Evolutionary conservation across 305 asterid species (phyloP).

Genomic region (Fraxinus latifolia): DNA sequence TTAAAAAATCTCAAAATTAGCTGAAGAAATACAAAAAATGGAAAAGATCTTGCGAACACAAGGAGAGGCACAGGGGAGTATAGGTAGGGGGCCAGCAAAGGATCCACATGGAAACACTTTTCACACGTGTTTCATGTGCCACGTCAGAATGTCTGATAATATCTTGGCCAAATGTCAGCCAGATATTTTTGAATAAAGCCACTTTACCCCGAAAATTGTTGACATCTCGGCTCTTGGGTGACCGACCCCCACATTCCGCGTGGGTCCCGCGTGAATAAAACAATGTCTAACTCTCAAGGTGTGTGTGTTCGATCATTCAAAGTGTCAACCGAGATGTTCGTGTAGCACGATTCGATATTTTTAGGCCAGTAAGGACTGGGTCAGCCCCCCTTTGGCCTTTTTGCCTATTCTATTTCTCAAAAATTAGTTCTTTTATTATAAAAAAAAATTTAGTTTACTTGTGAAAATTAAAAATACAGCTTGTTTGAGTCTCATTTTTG

Average conservation of each 20-base stretch:
- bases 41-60: background rate
- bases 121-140: slow-evolving; percentile 59
- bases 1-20: background rate
- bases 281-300: too few species aligned
- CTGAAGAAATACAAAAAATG: background rate
- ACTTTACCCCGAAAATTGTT: too few species aligned
- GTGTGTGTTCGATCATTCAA: too few species aligned
- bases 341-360: slow-evolving; percentile 34
- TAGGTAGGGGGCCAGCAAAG: slow-evolving; percentile 19
- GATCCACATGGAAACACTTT: slow-evolving; percentile 71
- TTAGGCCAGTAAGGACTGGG: background rate
- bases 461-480: too few species aligned
- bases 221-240: too few species aligned
- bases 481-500: too few species aligned
- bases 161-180: slow-evolving; percentile 35
- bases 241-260: too few species aligned
- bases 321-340: too few species aligned
- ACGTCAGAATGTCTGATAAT: slow-evolving; percentile 42
- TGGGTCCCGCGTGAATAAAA: too few species aligned
- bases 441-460: too few species aligned
- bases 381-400: background rate
- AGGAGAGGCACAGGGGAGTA: background rate
- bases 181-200: slow-evolving; percentile 32
- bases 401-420: background rate
- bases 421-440: too few species aligned